phyloP scores from a whole-genome alignment of 75 land plant genomes.

The Ceratopteris richardii region DNA sequence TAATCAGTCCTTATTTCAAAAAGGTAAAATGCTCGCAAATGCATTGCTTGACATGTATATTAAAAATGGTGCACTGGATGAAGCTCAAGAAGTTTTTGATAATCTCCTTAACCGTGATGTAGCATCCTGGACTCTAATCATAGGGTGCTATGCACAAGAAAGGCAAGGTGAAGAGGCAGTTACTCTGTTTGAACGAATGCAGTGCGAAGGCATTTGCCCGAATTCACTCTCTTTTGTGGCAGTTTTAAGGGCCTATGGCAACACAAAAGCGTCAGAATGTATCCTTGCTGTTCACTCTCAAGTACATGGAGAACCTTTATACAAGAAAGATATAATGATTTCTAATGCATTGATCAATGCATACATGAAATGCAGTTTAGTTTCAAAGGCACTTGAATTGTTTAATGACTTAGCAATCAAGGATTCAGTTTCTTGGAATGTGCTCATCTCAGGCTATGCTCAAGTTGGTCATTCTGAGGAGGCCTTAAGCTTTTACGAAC shows the following conservation, averaged over 20 bases:
- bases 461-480: slow-evolving; percentile 15
- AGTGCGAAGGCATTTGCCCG: slow-evolving; percentile 6
- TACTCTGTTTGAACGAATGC: slow-evolving; percentile 2
- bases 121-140: slow-evolving; percentile 28
- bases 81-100: too few species aligned
- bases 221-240: slow-evolving; percentile 30
- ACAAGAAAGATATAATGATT: slow-evolving; percentile 13
- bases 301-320: slow-evolving; percentile 15
- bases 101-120: slow-evolving; percentile 11
- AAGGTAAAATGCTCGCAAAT: not conserved
- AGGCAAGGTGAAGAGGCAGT: slow-evolving; percentile 14
- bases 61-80: not conserved
- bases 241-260: slow-evolving; percentile 24
- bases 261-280: slow-evolving; percentile 10
- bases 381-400: slow-evolving; percentile 26
- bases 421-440: slow-evolving; percentile 16
- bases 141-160: slow-evolving; percentile 33
- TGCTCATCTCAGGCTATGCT: slow-evolving; percentile 14
- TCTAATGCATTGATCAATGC: slow-evolving; percentile 41
- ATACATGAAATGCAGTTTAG: slow-evolving; percentile 48
- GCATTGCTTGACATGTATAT: not conserved
- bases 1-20: not conserved
- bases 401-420: slow-evolving; percentile 20
- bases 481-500: slow-evolving; percentile 4
- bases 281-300: slow-evolving; percentile 34